phyloP scores from a whole-genome alignment of 73 alveolate genomes.

The Tetrahymena borealis region DNA sequence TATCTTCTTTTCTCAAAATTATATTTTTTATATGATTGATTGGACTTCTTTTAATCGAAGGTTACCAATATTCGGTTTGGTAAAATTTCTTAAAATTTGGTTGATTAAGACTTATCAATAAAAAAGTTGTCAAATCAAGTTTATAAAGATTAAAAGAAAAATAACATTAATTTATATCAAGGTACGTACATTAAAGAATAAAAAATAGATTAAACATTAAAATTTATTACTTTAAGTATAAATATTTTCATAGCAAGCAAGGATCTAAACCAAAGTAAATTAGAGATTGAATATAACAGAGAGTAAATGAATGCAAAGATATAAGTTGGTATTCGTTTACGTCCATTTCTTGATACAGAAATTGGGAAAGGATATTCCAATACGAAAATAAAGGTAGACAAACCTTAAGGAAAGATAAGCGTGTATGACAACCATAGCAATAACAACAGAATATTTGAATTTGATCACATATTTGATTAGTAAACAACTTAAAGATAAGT shows the following conservation, averaged over 20 bases:
- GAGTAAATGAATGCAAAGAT: constrained; percentile 2
- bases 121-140: not conserved
- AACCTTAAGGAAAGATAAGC: constrained; percentile 46
- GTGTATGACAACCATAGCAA: constrained; percentile 16
- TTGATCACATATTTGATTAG: constrained; percentile 67
- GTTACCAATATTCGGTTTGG: not conserved
- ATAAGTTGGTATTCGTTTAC: constrained; percentile 55
- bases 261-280: not conserved
- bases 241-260: not conserved
- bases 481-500: constrained; percentile 60
- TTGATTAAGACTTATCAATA: not conserved
- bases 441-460: constrained; percentile 58
- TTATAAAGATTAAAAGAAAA: not conserved
- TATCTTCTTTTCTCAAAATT: not conserved
- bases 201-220: not conserved
- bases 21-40: not conserved
- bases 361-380: constrained; percentile 32
- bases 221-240: too few species aligned
- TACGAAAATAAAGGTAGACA: constrained; percentile 47
- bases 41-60: not conserved
- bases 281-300: not conserved
- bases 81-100: not conserved
- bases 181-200: not conserved
- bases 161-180: not conserved
- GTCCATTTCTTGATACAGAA: constrained; percentile 56